Evolutionary conservation across 768 basidiomycete species (phyloP), one percentile per base, ranked within the genome.

Genomic region (Trametes villosa): DNA sequence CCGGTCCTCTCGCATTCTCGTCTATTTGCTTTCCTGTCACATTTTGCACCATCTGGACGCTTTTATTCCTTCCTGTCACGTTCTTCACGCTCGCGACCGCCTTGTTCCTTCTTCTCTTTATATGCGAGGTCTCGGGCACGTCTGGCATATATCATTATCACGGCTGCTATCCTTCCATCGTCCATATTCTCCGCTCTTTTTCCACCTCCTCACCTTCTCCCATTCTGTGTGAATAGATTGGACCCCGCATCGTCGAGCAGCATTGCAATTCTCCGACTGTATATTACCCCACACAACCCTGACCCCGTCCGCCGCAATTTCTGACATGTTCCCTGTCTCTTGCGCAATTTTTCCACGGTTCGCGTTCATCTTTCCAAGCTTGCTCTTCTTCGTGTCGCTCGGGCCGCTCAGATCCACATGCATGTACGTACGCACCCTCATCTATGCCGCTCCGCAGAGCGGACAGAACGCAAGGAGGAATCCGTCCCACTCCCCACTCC

Each of bases 391-490:
- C 55, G n/a, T 44, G 27, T 41, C 49, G 47, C 54, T 47, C 47
- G 59, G 40, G 53, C 34, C 52, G 53, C 22, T 18, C 33, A 59
- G 45, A 30, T 9, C 49, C 24, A 29, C 53, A 50, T 67, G 54
- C 57, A 55, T 22, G 51, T 52, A 54, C 53, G 54, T 59, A 55
- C 20, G 51, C 55, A 54, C 53, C 45, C 36, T 51, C 53, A 34
- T 41, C 50, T 66, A 51, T 62, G 67, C 67, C 68, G 68, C 65
- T 69, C 68, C 65, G 66, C 65, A 67, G 68, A 68, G 67, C 68
- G 69, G 65, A 65, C 62, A 45, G 48, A 49, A 67, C 62, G 53
- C 44, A 41, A 60, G 57, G 49, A 62, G 47, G 44, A 45, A 54
- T 38, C 51, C 46, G 41, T 59, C 57, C 41, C 36, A 27, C 59